Conservation (phyloP, 495 filamentous ascomycete genomes). For the Xylaria bambusicola region DNA sequence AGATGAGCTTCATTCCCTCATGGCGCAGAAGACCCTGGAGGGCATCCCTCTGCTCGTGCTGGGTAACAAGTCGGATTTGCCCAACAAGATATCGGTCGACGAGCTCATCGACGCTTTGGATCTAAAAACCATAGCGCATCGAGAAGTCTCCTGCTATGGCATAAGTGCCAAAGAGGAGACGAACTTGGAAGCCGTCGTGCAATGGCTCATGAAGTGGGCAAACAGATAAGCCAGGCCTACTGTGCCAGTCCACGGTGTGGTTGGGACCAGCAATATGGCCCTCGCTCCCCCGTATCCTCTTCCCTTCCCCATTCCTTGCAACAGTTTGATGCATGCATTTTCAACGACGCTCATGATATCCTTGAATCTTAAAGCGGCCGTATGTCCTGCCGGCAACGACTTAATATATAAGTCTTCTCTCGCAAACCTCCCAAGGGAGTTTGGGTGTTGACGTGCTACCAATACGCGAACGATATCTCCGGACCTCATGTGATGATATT, state of each 20-base stretch:
- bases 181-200: constrained; percentile 93
- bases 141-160: constrained; percentile 97
- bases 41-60: constrained; percentile 95
- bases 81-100: constrained; percentile 84
- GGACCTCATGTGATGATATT: constrained; percentile 24
- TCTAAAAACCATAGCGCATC: constrained; percentile 82
- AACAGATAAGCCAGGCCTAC: constrained; percentile 55
- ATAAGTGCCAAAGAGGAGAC: constrained; percentile 99
- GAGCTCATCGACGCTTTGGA: constrained; percentile 93
- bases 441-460: constrained; percentile 7
- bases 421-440: constrained; percentile 30
- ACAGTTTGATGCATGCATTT: constrained; percentile 36
- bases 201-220: constrained; percentile 92
- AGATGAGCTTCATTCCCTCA: constrained; percentile 87
- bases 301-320: constrained; percentile 24
- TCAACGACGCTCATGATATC: constrained; percentile 38
- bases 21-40: constrained; percentile 80
- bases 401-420: constrained; percentile 42
- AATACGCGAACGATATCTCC: constrained; percentile 7
- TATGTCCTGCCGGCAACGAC: constrained; percentile 48
- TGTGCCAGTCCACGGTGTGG: no score
- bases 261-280: no score
- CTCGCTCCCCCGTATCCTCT: constrained; percentile 6
- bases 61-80: constrained; percentile 95
- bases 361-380: constrained; percentile 40